Conservation (phyloP, 352 stramenopile genomes). For the Globisporangium radiosum region DNA sequence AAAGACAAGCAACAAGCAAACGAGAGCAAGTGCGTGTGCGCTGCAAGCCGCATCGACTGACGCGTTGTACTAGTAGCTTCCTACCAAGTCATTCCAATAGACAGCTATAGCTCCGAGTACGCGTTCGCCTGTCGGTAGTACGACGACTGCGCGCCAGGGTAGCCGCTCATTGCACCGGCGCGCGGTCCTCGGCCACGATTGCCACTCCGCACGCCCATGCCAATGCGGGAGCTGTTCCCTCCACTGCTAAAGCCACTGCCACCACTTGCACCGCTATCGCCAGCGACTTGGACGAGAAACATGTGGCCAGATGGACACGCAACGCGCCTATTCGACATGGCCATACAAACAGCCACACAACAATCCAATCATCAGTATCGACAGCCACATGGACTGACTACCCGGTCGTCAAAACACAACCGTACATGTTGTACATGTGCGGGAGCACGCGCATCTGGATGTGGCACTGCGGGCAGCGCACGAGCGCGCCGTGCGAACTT, state of each 20-base stretch:
- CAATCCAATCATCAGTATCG: not conserved
- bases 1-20: not conserved
- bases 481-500: slow-evolving; percentile 76
- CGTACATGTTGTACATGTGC: slow-evolving; percentile 89
- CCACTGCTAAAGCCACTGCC: slow-evolving; percentile 17
- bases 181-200: slow-evolving; percentile 10
- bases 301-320: slow-evolving; percentile 80
- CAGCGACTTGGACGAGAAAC: slow-evolving; percentile 79
- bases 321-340: slow-evolving; percentile 39
- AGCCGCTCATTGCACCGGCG: slow-evolving; percentile 32
- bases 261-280: slow-evolving; percentile 15
- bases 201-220: slow-evolving; percentile 14
- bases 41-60: not conserved
- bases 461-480: slow-evolving; percentile 78
- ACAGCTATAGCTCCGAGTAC: slow-evolving; percentile 43
- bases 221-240: slow-evolving; percentile 8
- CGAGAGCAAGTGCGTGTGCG: slow-evolving; percentile 1
- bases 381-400: no score
- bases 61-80: no score
- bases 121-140: slow-evolving; percentile 45
- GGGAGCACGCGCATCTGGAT: slow-evolving; percentile 85
- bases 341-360: slow-evolving; percentile 3
- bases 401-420: not conserved
- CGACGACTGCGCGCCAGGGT: slow-evolving; percentile 31
- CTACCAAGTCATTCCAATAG: no score